Base-by-base conservation (phyloP, 2,329 filamentous ascomycete species). In the Colletotrichum euphorbiae region DNA sequence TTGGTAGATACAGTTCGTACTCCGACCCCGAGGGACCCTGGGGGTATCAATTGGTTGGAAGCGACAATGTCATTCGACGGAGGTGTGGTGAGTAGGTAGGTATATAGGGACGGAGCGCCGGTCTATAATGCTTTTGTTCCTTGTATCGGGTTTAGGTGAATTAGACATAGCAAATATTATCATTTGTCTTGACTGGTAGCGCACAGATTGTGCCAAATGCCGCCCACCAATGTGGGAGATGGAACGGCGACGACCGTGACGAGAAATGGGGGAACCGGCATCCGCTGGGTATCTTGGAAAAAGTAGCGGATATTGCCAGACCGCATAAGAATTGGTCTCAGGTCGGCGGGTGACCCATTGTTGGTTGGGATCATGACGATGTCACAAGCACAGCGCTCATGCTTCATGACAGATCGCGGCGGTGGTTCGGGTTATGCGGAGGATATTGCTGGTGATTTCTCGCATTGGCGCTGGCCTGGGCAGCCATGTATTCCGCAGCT, bases 401-500 rank as follows among this genome's bases (percentile, higher is more conserved):
- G 50, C 60, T 71, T 76, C 71, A 80, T 62, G 78, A 78, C 54
- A 79, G 70, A 6, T 75, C 74, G 63, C 77, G 76, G 72, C 80
- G 79, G 62, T 81, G 81, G 60, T 75, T 78, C 28, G 83, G 83
- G 73, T 85, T 82, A 63, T 82, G 80, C 9, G 83, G 82, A 51
- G 78, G 80, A 64, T 78, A 81, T 42, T 79, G 79, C 50, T 75
- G 62, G 76, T 79, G 21, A 46, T 68, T 62, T 78, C 78, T 70
- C 80, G 80, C 73, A 81, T 67, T 83, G 80, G 65, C 73, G 81
- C 66, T 83, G 80, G 65, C 67, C 38, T 80, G 76, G 4, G 85
- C 83, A 59, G 82, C 80, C 62, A 84, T 72, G 82, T 84, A 87
- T 73, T 87, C 84, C 15, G 83, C 75, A 45, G 84, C 82, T 51